Percentiles rank a stretch among this genome's conserved stretches.
phyloP scores from a whole-genome alignment of 805 yeast genomes.

The Nakazawaea wickerhamii region DNA sequence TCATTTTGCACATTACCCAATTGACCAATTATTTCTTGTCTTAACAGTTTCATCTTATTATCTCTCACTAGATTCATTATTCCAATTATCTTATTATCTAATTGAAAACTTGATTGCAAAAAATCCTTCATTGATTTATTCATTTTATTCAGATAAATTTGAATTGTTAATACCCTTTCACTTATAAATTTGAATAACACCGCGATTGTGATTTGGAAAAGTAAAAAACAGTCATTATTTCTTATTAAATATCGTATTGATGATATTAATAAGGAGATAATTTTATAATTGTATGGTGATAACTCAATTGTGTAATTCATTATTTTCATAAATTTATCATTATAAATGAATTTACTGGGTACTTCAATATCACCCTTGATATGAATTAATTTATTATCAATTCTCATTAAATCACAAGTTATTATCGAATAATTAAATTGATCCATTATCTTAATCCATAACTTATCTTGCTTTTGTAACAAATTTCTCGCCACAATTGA shows the following conservation, averaged over 20 bases:
- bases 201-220: neutral
- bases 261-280: neutral
- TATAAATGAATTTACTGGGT: neutral
- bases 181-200: neutral
- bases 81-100: constrained; percentile 1
- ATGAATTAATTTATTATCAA: neutral
- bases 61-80: neutral
- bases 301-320: neutral
- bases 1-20: neutral
- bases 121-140: neutral
- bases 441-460: neutral
- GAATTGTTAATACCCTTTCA: neutral
- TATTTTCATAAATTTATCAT: neutral
- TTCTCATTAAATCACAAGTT: constrained; percentile 4
- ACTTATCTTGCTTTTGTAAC: neutral
- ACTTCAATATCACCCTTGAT: neutral
- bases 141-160: constrained; percentile 3
- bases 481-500: constrained; percentile 2
- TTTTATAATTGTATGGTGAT: neutral
- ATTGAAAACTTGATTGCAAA: neutral
- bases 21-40: constrained; percentile 1
- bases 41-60: neutral
- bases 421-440: constrained; percentile 8
- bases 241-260: constrained; percentile 1
- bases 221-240: neutral